Evolutionary conservation across 2,329 filamentous ascomycete genomes (phyloP).

Genomic region (Calonectria pteridis): DNA sequence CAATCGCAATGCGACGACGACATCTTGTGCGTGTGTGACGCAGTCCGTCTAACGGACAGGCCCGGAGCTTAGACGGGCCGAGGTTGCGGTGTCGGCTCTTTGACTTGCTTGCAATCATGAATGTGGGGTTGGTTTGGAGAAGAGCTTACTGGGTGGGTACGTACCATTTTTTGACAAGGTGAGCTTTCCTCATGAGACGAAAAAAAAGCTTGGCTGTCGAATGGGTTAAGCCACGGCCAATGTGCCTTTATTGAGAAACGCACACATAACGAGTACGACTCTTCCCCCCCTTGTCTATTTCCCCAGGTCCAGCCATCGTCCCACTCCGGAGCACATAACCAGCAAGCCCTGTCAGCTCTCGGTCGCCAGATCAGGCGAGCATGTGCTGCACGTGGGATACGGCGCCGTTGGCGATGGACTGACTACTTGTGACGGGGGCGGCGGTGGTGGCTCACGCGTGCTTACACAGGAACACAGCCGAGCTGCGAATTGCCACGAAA

Average conservation of each 20-base stretch:
- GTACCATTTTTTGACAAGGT: neutral
- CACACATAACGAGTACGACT: neutral
- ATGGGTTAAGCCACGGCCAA: neutral
- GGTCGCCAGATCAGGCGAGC: constrained; percentile 38
- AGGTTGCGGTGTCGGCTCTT: constrained; percentile 10
- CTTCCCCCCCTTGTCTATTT: neutral
- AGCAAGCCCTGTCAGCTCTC: constrained; percentile 17
- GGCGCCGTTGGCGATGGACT: constrained; percentile 14
- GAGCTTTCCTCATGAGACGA: neutral
- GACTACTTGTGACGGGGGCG: neutral
- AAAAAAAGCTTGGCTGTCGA: neutral
- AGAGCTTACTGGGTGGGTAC: neutral
- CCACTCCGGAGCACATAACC: neutral
- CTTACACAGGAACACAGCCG: too few relatives aligned
- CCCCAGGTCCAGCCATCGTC: neutral
- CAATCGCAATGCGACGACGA: neutral
- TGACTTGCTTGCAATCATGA: neutral
- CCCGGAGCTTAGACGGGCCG: constrained; percentile 23
- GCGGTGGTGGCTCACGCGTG: neutral
- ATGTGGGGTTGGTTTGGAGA: neutral
- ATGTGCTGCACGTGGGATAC: constrained; percentile 34
- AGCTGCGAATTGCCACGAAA: neutral
- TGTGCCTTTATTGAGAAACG: neutral
- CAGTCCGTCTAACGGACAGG: constrained; percentile 9
- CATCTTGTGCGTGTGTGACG: constrained; percentile 6